Percentiles rank a stretch among this genome's conserved stretches.
Evolutionary conservation across 495 filamentous ascomycete genomes (phyloP).

Genomic region (Lasiosphaeria hispida): DNA sequence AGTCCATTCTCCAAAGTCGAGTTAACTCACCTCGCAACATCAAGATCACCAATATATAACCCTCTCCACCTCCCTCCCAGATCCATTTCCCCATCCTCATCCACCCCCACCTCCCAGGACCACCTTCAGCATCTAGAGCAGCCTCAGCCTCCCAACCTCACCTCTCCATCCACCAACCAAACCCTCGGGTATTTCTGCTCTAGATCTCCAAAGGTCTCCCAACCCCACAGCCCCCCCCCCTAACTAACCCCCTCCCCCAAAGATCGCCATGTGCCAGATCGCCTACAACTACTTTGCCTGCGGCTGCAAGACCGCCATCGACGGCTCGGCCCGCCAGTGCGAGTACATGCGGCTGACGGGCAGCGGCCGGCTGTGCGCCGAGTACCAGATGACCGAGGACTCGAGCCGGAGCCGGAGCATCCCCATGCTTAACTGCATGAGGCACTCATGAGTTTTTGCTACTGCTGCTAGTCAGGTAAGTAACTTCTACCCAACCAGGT

Average conservation of each 20-base stretch:
- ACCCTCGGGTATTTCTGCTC: not conserved
- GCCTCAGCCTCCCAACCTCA: not conserved
- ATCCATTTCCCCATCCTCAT: not conserved
- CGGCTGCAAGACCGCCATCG: constrained; percentile 1
- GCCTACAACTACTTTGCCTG: constrained; percentile 1
- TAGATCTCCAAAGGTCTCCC: too few relatives aligned
- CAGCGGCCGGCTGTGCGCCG: not conserved
- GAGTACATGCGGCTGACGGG: not conserved
- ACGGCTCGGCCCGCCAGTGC: not conserved
- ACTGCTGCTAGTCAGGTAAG: too few relatives aligned
- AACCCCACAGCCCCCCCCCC: not conserved
- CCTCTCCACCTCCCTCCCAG: not conserved
- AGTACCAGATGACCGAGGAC: not conserved
- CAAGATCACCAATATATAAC: too few relatives aligned
- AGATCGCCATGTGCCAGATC: not conserved
- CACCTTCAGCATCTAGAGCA: not conserved
- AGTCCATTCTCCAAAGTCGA: too few relatives aligned
- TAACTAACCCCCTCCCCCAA: not conserved
- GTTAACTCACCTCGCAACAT: too few relatives aligned
- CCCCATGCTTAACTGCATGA: not conserved
- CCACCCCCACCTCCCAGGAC: not conserved
- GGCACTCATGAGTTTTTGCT: not conserved
- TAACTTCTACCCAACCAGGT: too few relatives aligned
- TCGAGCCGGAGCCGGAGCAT: not conserved
- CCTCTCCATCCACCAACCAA: not conserved